These are phyloP conservation scores for Apiotrichum gamsii DNA, from an alignment of 1,284 basidiomycete species.

Conservation along the genomic window DNA sequence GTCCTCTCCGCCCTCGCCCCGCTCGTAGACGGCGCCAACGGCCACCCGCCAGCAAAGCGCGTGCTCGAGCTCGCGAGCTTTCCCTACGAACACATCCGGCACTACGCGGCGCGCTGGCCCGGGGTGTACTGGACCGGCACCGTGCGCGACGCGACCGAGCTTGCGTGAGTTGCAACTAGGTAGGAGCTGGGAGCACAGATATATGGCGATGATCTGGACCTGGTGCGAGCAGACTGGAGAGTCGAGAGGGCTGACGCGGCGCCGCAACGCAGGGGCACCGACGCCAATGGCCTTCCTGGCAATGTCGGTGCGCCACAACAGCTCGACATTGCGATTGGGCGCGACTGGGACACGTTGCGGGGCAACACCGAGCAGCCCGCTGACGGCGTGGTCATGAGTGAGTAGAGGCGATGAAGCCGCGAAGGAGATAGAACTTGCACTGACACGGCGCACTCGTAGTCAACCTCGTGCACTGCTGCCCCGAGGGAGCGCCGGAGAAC, in stretches of 20 bases:
- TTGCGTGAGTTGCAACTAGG: slow-evolving; percentile 24
- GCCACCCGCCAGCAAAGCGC: background rate
- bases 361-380: background rate
- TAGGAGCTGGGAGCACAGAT: too few species aligned
- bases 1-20: slow-evolving; percentile 23
- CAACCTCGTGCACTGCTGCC: slow-evolving; percentile 39
- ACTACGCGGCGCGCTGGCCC: slow-evolving; percentile 21
- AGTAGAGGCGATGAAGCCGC: background rate
- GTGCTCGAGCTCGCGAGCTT: slow-evolving; percentile 34
- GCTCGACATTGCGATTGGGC: slow-evolving; percentile 18
- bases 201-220: too few species aligned
- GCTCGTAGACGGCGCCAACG: slow-evolving; percentile 10
- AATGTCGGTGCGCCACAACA: slow-evolving; percentile 15
- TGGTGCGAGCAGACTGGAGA: too few species aligned
- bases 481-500: slow-evolving; percentile 25
- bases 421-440: background rate
- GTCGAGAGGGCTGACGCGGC: background rate
- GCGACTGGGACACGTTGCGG: slow-evolving; percentile 16
- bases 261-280: slow-evolving; percentile 2
- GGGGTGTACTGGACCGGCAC: slow-evolving; percentile 28
- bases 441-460: slow-evolving; percentile 18
- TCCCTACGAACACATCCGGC: slow-evolving; percentile 29
- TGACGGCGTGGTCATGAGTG: slow-evolving; percentile 26
- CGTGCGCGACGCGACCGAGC: slow-evolving; percentile 22
- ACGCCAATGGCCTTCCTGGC: slow-evolving; percentile 2